Conservation (phyloP, 1,284 basidiomycete genomes). For the Tetrapyrgos nigripes region DNA sequence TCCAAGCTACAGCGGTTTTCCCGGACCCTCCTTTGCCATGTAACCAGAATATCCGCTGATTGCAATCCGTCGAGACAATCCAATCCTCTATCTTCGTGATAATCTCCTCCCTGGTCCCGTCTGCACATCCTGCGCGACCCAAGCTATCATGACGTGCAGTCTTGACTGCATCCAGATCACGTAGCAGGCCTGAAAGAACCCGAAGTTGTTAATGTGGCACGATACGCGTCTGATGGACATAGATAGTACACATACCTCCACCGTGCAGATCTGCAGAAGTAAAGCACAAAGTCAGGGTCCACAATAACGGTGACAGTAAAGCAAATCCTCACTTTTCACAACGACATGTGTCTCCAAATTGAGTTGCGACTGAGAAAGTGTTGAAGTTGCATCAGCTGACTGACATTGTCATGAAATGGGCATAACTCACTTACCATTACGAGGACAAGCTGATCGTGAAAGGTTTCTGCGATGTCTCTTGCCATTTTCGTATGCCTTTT, state of each 20-base stretch:
- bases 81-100: neutral
- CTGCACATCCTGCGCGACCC: neutral
- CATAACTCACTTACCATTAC: neutral
- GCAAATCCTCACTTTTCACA: neutral
- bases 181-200: no score
- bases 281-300: no score
- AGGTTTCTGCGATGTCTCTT: neutral
- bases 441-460: neutral
- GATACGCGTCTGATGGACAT: no score
- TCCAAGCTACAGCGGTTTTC: neutral
- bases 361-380: neutral
- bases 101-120: neutral
- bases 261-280: no score
- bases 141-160: neutral
- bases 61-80: neutral
- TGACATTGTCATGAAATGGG: neutral
- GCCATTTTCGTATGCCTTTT: neutral
- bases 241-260: no score
- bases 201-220: no score
- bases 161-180: neutral
- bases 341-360: neutral
- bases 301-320: neutral
- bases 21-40: neutral
- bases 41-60: neutral
- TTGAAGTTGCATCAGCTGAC: no score